Conservation (phyloP, 208 protist species). For the Leishmania aethiopica region DNA sequence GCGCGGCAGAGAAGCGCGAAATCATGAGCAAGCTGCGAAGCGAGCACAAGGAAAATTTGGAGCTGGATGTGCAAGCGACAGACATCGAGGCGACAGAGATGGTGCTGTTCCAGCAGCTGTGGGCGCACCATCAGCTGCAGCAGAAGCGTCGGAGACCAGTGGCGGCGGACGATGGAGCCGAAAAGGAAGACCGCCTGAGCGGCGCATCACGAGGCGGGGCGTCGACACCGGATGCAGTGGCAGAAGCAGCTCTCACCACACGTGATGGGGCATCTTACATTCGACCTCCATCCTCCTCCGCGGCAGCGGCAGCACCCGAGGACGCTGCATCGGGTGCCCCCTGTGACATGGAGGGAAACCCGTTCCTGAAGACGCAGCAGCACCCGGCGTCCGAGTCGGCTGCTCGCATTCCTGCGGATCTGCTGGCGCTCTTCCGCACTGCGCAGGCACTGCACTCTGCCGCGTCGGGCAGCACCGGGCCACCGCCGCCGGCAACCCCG, state of each 20-base stretch:
- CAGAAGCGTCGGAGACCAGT: not conserved
- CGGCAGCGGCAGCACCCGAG: not conserved
- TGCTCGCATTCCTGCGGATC: not conserved
- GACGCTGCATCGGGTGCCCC: not conserved
- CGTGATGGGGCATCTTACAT: not conserved
- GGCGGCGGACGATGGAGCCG: not conserved
- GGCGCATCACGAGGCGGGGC: not conserved
- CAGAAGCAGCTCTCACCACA: not conserved
- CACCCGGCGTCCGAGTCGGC: not conserved
- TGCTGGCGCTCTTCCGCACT: slow-evolving; percentile 22
- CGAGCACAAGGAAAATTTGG: slow-evolving; percentile 8
- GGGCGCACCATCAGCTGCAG: slow-evolving; percentile 1
- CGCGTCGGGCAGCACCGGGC: not conserved
- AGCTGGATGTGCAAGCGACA: slow-evolving; percentile 16
- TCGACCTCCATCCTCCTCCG: not conserved
- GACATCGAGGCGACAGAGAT: slow-evolving; percentile 5
- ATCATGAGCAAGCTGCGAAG: not conserved
- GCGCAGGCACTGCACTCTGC: slow-evolving; percentile 13
- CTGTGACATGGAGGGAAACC: not conserved
- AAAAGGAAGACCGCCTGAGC: not conserved
- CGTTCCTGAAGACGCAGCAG: not conserved
- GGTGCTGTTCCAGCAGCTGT: slow-evolving; percentile 19
- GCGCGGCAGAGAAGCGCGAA: not conserved
- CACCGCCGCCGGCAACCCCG: not conserved
- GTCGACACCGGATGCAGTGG: not conserved